These are phyloP conservation scores for Zalaria obscura DNA, from an alignment of 2,329 filamentous ascomycete genomes.

Conservation along the genomic window DNA sequence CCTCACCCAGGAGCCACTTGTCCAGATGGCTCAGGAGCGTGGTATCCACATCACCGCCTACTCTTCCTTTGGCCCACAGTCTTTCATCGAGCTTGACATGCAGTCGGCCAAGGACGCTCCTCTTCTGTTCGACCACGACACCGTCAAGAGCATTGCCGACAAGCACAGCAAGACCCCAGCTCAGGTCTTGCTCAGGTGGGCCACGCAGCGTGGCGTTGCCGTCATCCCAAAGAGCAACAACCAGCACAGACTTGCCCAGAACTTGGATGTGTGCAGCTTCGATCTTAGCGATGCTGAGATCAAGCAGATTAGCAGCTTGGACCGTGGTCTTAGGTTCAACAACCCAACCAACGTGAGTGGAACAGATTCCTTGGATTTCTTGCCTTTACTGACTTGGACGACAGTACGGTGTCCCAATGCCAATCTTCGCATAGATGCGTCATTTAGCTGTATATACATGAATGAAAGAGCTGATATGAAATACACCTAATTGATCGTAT, in stretches of 20 bases:
- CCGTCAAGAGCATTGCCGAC: conserved; percentile 49
- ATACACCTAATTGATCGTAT: background rate
- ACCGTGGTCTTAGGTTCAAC: conserved; percentile 60
- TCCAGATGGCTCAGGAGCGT: conserved; percentile 55
- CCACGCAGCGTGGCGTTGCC: conserved; percentile 66
- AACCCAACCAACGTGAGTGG: conserved; percentile 53
- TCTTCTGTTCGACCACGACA: conserved; percentile 56
- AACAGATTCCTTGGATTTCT: conserved; percentile 1
- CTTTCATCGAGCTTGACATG: conserved; percentile 66
- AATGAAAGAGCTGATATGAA: background rate
- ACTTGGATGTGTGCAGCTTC: conserved; percentile 53
- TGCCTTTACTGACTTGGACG: conserved; percentile 1
- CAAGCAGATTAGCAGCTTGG: conserved; percentile 48
- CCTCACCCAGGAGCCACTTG: conserved; percentile 59
- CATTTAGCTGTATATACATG: background rate
- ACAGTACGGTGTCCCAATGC: conserved; percentile 33
- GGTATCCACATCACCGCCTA: conserved; percentile 68
- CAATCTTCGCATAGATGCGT: conserved; percentile 35
- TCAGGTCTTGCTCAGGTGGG: conserved; percentile 76
- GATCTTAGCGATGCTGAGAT: conserved; percentile 53
- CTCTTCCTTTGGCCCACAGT: conserved; percentile 68
- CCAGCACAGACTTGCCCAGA: conserved; percentile 43
- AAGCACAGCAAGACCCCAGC: conserved; percentile 61
- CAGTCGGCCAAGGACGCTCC: conserved; percentile 49
- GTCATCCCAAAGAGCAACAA: conserved; percentile 70